Evolutionary conservation across 2,329 filamentous ascomycete species (phyloP), one percentile per base, ranked within the genome.

Genomic region (Thermoascus crustaceus): DNA sequence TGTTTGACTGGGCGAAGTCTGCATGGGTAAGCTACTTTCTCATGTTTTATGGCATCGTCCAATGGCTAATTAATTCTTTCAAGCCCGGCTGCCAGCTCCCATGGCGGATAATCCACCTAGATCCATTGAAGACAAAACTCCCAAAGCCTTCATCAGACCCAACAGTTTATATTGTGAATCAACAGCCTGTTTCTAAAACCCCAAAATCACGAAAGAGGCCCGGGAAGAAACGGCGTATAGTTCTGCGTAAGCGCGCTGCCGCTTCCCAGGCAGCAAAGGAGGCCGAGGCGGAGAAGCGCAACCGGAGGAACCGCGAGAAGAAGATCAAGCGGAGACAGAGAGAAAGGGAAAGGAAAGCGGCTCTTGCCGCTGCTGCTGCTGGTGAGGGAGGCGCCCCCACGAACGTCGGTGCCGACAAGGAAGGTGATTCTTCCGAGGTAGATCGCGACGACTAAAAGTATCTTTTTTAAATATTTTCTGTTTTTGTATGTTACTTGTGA

Each of bases 141-240:
- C 49, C 53, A 0, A 44, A 35, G 3, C 41, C 43, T 14, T 39
- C 50, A 9, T 44, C 46, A 19, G 43, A 50, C 26, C 39, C 50
- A 8, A 38, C 47, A 18, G 20, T 49, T 8, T 55, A 50, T 27
- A 38, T 47, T 25, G 27, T 44, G 14, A 47, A 48, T 9, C 46
- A 39, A 2, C 23, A 45, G 9, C 42, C 46, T 7, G 21, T 19
- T 16, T 52, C 47, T 32, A 46, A 46, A 14, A 16, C 20, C 2
- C 55, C 56, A 2, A 50, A 50, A 33, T 53, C 57, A 4, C 50
- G 49, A 24, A 64, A 58, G 38, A 66, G 65, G 45, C 61, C 62
- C 0, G 62, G 62, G 7, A 66, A 66, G 40, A 66, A 65, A 46
- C 52, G 61, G 2, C 60, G 62, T 7, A 49, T 65, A 8, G 51